These are phyloP conservation scores for Corylus americana DNA, from an alignment of 306 rosid genomes.

Conservation along the genomic window DNA sequence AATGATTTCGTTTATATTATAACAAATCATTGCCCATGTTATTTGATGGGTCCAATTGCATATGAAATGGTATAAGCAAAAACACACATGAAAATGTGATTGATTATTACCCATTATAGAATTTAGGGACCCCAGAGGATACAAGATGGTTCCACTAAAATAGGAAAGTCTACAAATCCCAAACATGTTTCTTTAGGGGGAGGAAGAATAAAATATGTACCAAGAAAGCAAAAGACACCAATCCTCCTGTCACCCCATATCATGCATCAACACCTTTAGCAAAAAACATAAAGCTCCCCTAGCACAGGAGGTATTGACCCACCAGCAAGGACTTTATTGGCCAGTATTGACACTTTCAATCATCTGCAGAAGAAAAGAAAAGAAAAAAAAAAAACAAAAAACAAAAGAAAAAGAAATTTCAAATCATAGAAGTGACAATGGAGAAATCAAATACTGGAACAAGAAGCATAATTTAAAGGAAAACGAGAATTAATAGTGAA, in stretches of 20 bases:
- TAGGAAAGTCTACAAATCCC: slow-evolving; percentile 57
- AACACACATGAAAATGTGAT: slow-evolving; percentile 27
- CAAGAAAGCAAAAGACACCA: slow-evolving; percentile 49
- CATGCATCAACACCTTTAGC: slow-evolving; percentile 40
- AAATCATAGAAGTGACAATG: neutral
- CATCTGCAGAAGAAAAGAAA: slow-evolving; percentile 56
- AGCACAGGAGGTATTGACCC: slow-evolving; percentile 57
- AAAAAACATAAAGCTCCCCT: slow-evolving; percentile 48
- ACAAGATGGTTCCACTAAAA: slow-evolving; percentile 72
- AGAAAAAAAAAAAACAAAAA: neutral
- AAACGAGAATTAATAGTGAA: neutral
- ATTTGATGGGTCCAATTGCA: neutral
- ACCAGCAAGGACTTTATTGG: slow-evolving; percentile 54
- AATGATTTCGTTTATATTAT: no score
- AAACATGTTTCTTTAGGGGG: slow-evolving; percentile 74
- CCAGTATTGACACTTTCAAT: slow-evolving; percentile 55
- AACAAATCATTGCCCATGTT: neutral
- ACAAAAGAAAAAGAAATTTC: neutral
- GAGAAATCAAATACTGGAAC: slow-evolving; percentile 1
- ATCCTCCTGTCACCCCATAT: slow-evolving; percentile 61
- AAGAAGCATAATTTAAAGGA: neutral
- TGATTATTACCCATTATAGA: slow-evolving; percentile 42
- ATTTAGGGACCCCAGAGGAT: slow-evolving; percentile 27
- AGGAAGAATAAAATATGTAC: slow-evolving; percentile 44
- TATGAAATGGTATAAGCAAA: slow-evolving; percentile 27